Percentiles rank a stretch among this genome's conserved stretches.
phyloP scores from a whole-genome alignment of 73 alveolate species.

The Paramecium biaurelia region DNA sequence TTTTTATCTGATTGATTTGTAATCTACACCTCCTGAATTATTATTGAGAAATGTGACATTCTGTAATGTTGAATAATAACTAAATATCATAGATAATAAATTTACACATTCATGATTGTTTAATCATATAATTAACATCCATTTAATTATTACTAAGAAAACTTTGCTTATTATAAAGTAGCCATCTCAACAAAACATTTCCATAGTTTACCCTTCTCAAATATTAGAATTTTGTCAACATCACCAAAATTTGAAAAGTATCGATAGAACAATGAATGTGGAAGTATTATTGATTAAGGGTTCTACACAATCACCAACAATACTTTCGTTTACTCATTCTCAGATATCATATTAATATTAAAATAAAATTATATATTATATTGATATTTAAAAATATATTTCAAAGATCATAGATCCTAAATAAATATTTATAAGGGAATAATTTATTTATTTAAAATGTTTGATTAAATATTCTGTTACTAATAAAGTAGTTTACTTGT shows the following conservation, averaged over 20 bases:
- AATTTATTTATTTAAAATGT: no score
- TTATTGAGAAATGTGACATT: conserved; percentile 48
- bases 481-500: background rate
- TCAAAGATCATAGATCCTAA: background rate
- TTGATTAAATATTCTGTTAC: no score
- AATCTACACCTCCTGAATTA: conserved; percentile 66
- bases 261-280: conserved; percentile 56
- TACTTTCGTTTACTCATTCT: background rate
- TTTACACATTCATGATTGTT: conserved; percentile 59
- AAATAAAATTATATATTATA: background rate
- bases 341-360: background rate
- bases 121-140: conserved; percentile 22
- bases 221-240: conserved; percentile 49
- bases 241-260: conserved; percentile 53
- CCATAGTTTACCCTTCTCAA: conserved; percentile 60
- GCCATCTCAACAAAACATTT: conserved; percentile 64
- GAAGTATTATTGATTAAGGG: conserved; percentile 28
- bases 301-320: conserved; percentile 34
- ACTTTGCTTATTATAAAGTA: conserved; percentile 36
- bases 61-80: conserved; percentile 51
- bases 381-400: background rate
- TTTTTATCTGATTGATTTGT: background rate
- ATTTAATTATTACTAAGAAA: conserved; percentile 44
- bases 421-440: background rate
- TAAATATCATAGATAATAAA: background rate